Evolutionary conservation across 2,329 filamentous ascomycete genomes (phyloP), one percentile per base, ranked within the genome.

Genomic region (Cladosporium halotolerans): DNA sequence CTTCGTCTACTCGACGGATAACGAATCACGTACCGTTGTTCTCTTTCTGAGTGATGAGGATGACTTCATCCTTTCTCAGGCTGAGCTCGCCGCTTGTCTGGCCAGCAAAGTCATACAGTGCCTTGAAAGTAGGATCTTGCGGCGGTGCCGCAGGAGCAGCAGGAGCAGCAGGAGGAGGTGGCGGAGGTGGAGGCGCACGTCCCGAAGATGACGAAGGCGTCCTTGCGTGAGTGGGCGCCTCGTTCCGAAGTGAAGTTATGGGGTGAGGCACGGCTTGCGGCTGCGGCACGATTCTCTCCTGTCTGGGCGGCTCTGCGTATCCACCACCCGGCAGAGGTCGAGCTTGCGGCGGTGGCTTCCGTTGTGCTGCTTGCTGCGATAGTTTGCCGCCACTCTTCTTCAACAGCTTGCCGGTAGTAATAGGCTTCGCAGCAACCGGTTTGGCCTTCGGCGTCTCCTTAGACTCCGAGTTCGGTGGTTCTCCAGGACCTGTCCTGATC

Each of bases 11-110:
- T 28, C 7, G 23, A 28, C 2, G 32, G 13, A 1, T 52, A 11
- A 10, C n/a, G 50, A n/a, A 18, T 32, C 43, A 70, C 85, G 70
- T 81, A 96, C 92, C 93, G 68, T 97, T 97, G 69, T 81, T 85
- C 72, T 96, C 92, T 72, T 96, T 96, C 66, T 93, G 86, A n/a
- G 95, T 81, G 66, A 99, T 84, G 68, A 95, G 83, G 50, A 99
- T 81, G 45, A 96, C 72, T 58, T 97, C 88, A 47, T 87, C 90
- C 46, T 87, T 84, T 54, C 70, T 80, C 58, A 99, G 81, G 13
- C 86, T 85, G 48, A 99, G 77, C 71, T 97, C 91, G 60, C 95
- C 96, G 54, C 85, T 82, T 58, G 81, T 88, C 61, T 92, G 86
- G 13, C 90, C 90, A 52, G 78, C 80, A 69, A 97, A 99, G 64